These are phyloP conservation scores for Penicillium sp. DNA, from an alignment of 2,329 filamentous ascomycete genomes.

Conservation along the genomic window DNA sequence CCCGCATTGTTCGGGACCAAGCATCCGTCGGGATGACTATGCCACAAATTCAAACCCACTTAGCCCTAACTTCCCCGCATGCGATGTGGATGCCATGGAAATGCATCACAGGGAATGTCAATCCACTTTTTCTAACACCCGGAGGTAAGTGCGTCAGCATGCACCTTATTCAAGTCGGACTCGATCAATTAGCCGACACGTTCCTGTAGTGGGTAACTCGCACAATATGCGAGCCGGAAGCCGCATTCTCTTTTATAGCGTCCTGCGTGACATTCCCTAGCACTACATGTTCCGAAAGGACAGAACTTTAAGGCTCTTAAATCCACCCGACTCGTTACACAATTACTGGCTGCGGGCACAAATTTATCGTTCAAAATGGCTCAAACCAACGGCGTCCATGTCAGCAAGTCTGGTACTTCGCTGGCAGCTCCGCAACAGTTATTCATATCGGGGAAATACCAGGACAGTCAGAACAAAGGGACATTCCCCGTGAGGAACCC, in stretches of 20 bases:
- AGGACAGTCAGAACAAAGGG: slow-evolving; percentile 1
- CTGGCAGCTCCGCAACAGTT: slow-evolving; percentile 2
- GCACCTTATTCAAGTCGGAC: neutral
- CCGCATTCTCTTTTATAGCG: neutral
- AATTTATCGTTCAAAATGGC: slow-evolving; percentile 4
- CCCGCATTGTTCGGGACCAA: slow-evolving; percentile 4
- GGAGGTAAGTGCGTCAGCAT: neutral
- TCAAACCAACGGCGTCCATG: slow-evolving; percentile 1
- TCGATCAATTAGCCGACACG: slow-evolving; percentile 1
- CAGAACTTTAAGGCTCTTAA: neutral
- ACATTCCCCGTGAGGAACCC: slow-evolving; percentile 6
- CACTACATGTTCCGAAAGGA: neutral
- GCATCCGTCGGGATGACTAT: slow-evolving; percentile 3
- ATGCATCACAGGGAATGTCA: neutral
- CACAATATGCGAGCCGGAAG: neutral
- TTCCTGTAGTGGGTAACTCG: neutral
- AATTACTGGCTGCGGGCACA: neutral
- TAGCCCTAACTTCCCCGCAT: neutral
- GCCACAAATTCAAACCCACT: neutral
- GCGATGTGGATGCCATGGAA: slow-evolving; percentile 1
- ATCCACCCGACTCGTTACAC: neutral
- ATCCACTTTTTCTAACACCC: neutral
- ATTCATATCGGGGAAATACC: slow-evolving; percentile 5
- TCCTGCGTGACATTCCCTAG: neutral
- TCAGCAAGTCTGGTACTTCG: slow-evolving; percentile 4